A percentile compares a stretch with the other conserved stretches of the same genome.
Conservation (phyloP, 345 rosid species). For the Triadica sebifera region DNA sequence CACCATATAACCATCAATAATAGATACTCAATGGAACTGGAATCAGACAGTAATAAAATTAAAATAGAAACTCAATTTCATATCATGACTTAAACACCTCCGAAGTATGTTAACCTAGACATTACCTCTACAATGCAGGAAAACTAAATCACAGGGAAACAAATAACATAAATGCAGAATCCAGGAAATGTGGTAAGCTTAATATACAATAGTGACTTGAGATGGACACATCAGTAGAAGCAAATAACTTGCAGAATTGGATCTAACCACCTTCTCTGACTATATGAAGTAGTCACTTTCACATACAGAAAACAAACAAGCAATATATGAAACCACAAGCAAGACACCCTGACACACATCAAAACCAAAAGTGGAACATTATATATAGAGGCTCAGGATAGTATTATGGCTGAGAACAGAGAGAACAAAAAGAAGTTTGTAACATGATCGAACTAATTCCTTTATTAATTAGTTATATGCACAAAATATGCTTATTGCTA, state of each 20-base stretch:
- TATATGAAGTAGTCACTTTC: neutral
- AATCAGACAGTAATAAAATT: no score
- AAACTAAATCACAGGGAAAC: neutral
- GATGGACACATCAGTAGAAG: neutral
- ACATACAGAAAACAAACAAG: neutral
- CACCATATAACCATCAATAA: no score
- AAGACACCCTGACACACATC: neutral
- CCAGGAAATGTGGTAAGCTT: neutral
- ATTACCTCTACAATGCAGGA: neutral
- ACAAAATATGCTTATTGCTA: neutral
- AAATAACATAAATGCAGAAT: neutral
- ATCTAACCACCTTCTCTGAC: neutral
- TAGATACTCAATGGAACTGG: no score
- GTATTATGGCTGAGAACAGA: neutral
- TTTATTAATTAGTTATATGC: neutral
- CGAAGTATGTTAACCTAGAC: no score
- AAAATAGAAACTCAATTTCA: no score
- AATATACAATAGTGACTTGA: neutral
- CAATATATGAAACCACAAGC: neutral
- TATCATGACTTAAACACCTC: no score
- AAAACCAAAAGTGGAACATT: neutral
- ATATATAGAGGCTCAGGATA: neutral
- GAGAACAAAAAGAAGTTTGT: neutral
- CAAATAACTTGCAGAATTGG: neutral
- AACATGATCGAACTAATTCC: neutral